Evolutionary conservation across 1,284 basidiomycete species (phyloP), one percentile per base, ranked within the genome.

Genomic region (Amylostereum areolatum): DNA sequence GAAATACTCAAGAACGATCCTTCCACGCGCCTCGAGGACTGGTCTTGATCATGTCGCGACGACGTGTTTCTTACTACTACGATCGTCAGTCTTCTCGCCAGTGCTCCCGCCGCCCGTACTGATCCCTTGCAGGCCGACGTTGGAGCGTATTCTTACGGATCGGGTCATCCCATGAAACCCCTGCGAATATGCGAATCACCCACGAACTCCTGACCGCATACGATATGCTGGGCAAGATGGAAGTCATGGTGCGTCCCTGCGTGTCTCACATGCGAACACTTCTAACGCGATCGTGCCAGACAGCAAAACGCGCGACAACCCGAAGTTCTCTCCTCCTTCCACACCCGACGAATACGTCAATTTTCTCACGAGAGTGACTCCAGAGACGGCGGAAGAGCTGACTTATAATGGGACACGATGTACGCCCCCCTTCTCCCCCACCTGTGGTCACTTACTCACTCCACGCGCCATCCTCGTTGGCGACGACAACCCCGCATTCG

Each of bases 341-440:
- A 99, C 67, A 96, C 95, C 95, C 9, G 96, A 99, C 71, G 96
- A 99, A 74, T 98, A 97, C 68, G 81, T 99, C 54, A 83, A 97
- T 59, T 95, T 98, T 58, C 72, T 99, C 29, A 78, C 81, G 50
- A 80, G 82, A 45, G 93, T 98, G 33, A 90, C 89, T 0, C 94
- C 94, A 0, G 94, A 97, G 66, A 93, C 87, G 5, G 82, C 78
- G 1, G 85, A 89, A 55, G 85, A 89, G 47, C 69, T 97, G 59
- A 95, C 92, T 1, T 89, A 82, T 55, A 81, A 89, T 50, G 92
- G 90, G 10, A 82, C 82, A 46, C 74, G 89, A 66, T 96, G 92
- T 92, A 59, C 62, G 89, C 75, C 39, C 12, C 18, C n/a, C 37
- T 35, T 46, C 48, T 1, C 30, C 28, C 34, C 27, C 6, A 9